These are phyloP conservation scores for Russula brevipes DNA, from an alignment of 768 basidiomycete species.

Conservation along the genomic window DNA sequence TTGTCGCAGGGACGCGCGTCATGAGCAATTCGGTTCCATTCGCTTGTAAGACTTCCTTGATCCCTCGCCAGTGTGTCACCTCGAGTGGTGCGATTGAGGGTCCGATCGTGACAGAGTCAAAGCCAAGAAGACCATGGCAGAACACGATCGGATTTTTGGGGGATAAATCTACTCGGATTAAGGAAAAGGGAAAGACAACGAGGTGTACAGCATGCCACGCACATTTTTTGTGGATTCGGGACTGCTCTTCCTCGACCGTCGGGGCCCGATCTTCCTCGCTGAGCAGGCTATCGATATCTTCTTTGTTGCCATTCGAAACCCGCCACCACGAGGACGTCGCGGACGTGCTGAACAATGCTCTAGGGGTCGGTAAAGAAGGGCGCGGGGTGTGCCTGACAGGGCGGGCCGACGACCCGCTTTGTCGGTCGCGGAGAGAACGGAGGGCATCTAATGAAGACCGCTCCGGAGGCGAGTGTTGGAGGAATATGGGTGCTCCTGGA, in stretches of 20 bases:
- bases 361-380: slow-evolving; percentile 1
- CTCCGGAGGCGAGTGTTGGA: slow-evolving; percentile 36
- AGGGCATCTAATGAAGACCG: slow-evolving; percentile 56
- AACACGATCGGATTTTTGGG: slow-evolving; percentile 87
- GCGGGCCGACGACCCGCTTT: slow-evolving; percentile 24
- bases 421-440: slow-evolving; percentile 41
- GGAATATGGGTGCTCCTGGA: slow-evolving; percentile 35
- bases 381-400: slow-evolving; percentile 25
- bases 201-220: slow-evolving; percentile 28
- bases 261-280: slow-evolving; percentile 50
- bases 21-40: slow-evolving; percentile 89
- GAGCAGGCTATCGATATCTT: slow-evolving; percentile 41
- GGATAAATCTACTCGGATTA: slow-evolving; percentile 51
- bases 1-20: slow-evolving; percentile 90
- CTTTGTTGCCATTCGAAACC: slow-evolving; percentile 47
- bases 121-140: slow-evolving; percentile 91
- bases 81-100: slow-evolving; percentile 72
- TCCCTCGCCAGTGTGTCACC: slow-evolving; percentile 95
- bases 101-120: slow-evolving; percentile 79
- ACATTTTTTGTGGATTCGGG: slow-evolving; percentile 57
- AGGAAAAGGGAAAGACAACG: background rate
- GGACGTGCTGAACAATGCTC: slow-evolving; percentile 6
- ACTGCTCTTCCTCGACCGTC: slow-evolving; percentile 44
- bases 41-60: slow-evolving; percentile 84
- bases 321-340: slow-evolving; percentile 40